Conservation (phyloP, 257 asterid genomes). For the Jasminum sambac region DNA sequence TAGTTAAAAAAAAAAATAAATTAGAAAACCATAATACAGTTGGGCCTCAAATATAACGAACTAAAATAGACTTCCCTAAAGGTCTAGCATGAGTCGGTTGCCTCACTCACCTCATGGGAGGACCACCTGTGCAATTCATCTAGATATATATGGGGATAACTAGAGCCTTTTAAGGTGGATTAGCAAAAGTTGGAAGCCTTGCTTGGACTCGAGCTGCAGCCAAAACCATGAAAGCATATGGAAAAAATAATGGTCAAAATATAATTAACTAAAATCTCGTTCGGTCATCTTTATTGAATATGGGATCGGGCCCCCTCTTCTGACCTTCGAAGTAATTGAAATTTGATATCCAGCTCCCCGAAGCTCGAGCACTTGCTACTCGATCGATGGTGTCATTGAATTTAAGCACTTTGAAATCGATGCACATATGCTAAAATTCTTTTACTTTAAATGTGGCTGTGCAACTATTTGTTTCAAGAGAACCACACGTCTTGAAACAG, state of each 20-base stretch:
- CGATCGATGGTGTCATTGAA: too few species aligned
- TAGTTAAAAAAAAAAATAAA: too few species aligned
- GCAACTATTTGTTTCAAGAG: constrained; percentile 5
- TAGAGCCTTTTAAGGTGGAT: background rate
- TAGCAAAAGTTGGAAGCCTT: background rate
- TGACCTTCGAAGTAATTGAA: constrained; percentile 1
- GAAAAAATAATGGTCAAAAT: background rate
- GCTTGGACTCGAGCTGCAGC: background rate
- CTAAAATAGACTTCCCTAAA: too few species aligned
- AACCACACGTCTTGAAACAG: background rate
- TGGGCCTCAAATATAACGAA: too few species aligned
- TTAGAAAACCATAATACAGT: too few species aligned
- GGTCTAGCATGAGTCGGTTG: too few species aligned
- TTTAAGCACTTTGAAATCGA: background rate
- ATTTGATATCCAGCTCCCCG: constrained; percentile 3
- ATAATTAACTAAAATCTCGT: background rate
- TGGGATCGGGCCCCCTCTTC: constrained; percentile 7
- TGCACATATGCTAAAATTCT: constrained; percentile 14
- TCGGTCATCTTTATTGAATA: background rate
- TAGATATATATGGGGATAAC: too few species aligned
- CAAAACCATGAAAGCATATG: background rate
- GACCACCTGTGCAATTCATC: too few species aligned
- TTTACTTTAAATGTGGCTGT: background rate
- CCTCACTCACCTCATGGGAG: too few species aligned
- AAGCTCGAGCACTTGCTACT: constrained; percentile 5